phyloP scores from a whole-genome alignment of 192 early-diverging fungal genomes.

The Backusella liffmaniae region DNA sequence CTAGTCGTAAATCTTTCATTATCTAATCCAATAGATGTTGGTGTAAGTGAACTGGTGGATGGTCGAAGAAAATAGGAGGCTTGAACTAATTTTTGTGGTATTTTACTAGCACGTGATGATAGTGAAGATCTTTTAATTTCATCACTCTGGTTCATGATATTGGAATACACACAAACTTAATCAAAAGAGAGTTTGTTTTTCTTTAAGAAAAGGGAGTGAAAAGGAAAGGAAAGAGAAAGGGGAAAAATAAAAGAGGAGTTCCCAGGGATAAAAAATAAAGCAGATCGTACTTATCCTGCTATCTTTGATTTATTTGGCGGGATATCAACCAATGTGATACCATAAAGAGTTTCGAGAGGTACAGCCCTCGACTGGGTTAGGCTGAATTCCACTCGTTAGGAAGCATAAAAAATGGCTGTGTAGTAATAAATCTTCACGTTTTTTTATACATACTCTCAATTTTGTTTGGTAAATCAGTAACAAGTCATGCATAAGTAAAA shows the following conservation, averaged over 20 bases:
- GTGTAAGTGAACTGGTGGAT: constrained; percentile 1
- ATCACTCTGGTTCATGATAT: not conserved
- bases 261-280: constrained; percentile 4
- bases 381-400: not conserved
- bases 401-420: not conserved
- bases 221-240: not conserved
- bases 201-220: not conserved
- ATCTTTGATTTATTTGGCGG: constrained; percentile 12
- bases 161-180: not conserved
- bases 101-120: constrained; percentile 18
- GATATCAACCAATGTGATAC: constrained; percentile 5
- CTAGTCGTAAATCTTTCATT: not conserved
- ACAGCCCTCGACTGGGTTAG: not conserved
- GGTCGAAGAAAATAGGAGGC: constrained; percentile 7
- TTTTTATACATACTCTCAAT: not conserved
- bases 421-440: not conserved
- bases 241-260: not conserved
- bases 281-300: constrained; percentile 9
- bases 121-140: constrained; percentile 5
- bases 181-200: not conserved
- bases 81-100: constrained; percentile 17
- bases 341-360: not conserved
- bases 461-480: not conserved
- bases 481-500: not conserved
- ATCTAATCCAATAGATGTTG: not conserved